Evolutionary conservation across 108 stramenopile species (phyloP).

Genomic region (Hondaea fermentalgiana): DNA sequence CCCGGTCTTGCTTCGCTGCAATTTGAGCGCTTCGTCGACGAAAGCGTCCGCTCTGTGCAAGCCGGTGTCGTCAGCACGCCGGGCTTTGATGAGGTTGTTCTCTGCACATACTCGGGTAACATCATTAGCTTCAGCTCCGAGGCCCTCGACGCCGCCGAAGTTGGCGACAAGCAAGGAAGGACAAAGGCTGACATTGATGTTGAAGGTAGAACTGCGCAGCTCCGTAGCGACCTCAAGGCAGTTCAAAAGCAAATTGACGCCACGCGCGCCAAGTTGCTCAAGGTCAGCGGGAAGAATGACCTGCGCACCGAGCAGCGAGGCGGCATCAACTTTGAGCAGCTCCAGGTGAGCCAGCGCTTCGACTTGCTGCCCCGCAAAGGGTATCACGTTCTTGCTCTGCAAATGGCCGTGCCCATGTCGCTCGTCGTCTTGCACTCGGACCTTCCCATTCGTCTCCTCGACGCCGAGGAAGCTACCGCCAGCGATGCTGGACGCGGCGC

Average conservation of each 20-base stretch:
- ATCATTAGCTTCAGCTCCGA: conserved; percentile 12
- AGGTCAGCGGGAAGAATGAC: background rate
- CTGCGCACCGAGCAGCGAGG: too few relatives aligned
- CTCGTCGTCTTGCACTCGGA: background rate
- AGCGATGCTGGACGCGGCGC: background rate
- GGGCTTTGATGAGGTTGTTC: background rate
- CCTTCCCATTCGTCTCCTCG: background rate
- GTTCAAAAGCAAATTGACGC: conserved; percentile 9
- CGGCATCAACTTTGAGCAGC: background rate
- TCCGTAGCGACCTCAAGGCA: background rate
- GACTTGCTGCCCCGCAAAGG: background rate
- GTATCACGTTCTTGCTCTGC: background rate
- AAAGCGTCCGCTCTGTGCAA: background rate
- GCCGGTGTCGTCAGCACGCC: conserved; percentile 1
- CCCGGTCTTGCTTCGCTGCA: background rate
- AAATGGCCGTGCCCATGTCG: background rate
- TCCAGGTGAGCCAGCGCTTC: background rate
- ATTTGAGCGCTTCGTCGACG: background rate
- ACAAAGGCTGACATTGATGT: background rate
- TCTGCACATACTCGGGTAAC: conserved; percentile 11
- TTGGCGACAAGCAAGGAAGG: background rate
- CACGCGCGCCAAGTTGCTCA: background rate
- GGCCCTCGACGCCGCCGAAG: background rate
- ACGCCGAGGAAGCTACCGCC: background rate
- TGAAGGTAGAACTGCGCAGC: background rate